A percentile compares a stretch with the other conserved stretches of the same genome.
These are phyloP conservation scores for Tolypocladium album DNA, from an alignment of 2,329 filamentous ascomycete species.

Conservation along the genomic window DNA sequence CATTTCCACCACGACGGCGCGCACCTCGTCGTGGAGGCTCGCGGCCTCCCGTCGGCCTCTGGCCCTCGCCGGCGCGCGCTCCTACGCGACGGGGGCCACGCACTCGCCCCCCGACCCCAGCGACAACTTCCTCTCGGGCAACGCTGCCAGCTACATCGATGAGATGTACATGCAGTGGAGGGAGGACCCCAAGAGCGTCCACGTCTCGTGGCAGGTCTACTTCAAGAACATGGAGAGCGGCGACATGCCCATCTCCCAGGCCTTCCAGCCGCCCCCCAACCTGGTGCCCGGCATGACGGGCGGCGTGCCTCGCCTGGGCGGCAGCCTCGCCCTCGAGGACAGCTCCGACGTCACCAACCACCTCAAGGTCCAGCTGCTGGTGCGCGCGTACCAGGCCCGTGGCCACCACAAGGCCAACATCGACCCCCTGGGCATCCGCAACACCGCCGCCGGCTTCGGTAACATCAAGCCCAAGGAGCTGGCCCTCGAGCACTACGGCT, in stretches of 20 bases:
- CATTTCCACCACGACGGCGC: conserved; percentile 28
- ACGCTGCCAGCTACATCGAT: conserved; percentile 97
- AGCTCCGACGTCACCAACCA: conserved; percentile 88
- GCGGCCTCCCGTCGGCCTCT: conserved; percentile 36
- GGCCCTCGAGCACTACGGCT: conserved; percentile 86
- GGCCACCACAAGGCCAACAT: conserved; percentile 98
- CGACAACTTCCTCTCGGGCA: conserved; percentile 94
- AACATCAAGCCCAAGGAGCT: conserved; percentile 88
- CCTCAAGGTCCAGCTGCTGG: conserved; percentile 93
- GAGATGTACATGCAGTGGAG: conserved; percentile 99
- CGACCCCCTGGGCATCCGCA: conserved; percentile 88
- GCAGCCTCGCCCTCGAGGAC: conserved; percentile 54
- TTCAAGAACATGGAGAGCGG: conserved; percentile 99
- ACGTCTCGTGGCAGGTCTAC: conserved; percentile 98
- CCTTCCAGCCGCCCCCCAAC: conserved; percentile 90
- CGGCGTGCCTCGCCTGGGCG: conserved; percentile 63
- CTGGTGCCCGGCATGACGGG: conserved; percentile 75
- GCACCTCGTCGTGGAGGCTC: conserved; percentile 33
- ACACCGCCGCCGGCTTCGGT: conserved; percentile 62
- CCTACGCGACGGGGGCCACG: conserved; percentile 42
- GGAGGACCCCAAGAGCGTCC: conserved; percentile 82
- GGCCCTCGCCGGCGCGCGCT: conserved; percentile 37
- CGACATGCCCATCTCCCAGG: conserved; percentile 94
- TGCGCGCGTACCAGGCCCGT: conserved; percentile 94
- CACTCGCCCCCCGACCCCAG: conserved; percentile 61